Base-by-base conservation (phyloP, 192 early-diverging fungal genomes). In the Gamsiella multidivaricata region DNA sequence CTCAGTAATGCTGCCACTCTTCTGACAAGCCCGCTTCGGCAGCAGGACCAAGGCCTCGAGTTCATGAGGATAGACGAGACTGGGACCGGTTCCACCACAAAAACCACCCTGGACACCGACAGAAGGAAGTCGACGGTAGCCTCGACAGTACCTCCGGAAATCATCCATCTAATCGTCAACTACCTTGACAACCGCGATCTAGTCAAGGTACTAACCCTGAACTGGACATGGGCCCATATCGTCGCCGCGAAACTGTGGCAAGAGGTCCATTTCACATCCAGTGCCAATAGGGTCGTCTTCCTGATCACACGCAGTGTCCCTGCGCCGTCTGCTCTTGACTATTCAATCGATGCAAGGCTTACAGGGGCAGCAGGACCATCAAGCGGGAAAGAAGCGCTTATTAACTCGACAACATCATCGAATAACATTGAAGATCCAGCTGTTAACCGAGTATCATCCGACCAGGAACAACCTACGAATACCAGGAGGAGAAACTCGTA, bases 131-230 rank as follows among this genome's bases (percentile, higher is more conserved):
- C 28, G 28, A n/a, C n/a, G n/a, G n/a, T n/a, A n/a, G n/a, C n/a
- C n/a, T n/a, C n/a, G n/a, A 43, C 14, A 8, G 49, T 78, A 9
- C 74, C 74, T 31, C 74, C 74, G 41, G 74, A 78, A 20, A 78
- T 78, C 33, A 78, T 78, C 22, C 74, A 69, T 15, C 33, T 78
- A 18, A 78, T 78, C 31, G 49, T 78, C 54, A 54, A 78, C 61
- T 78, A 69, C 18, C 66, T 78, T 32, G 74, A 69, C 39, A 63
- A 59, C 28, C 26, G 47, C 0, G 74, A 78, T n/a, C 61, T 78
- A 20, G 32, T 64, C 29, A 64, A 67, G 18, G 74, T 69, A 5
- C 18, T 78, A 20, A 64, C 60, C 1, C 65, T 78, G 61, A 69
- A 69, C 25, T 78, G 74, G 74, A 78, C 74, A 0, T 78, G 74